Percentiles rank a stretch among this genome's conserved stretches.
phyloP scores from a whole-genome alignment of 495 filamentous ascomycete species.

The Friedmanniomyces simplex region DNA sequence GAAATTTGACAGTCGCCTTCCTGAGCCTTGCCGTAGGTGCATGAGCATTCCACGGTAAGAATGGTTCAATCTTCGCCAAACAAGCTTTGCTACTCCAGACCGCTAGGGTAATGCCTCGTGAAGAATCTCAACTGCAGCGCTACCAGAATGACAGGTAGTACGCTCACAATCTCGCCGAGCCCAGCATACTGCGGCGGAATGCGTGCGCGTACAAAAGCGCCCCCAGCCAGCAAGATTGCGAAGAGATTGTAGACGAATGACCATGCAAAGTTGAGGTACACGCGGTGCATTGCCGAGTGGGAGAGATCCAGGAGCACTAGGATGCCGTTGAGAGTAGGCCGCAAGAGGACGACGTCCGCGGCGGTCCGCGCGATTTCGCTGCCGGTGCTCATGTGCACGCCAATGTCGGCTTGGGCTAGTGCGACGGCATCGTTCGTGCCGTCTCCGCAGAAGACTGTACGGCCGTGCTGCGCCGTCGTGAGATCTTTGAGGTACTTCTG shows the following conservation, averaged over 20 bases:
- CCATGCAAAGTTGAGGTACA: conserved; percentile 67
- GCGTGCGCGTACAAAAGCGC: conserved; percentile 51
- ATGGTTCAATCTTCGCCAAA: no score
- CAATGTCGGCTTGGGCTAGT: conserved; percentile 61
- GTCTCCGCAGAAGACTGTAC: conserved; percentile 64
- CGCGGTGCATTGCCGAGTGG: conserved; percentile 41
- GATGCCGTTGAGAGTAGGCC: conserved; percentile 46
- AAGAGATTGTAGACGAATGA: conserved; percentile 63
- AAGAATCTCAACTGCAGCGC: conserved; percentile 40
- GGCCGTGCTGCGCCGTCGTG: conserved; percentile 17
- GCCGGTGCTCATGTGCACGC: conserved; percentile 53
- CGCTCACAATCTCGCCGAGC: conserved; percentile 66
- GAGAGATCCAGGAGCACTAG: conserved; percentile 50
- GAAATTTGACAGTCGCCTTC: no score
- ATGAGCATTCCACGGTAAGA: no score
- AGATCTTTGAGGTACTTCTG: conserved; percentile 46
- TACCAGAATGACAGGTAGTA: conserved; percentile 59
- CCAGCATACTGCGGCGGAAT: conserved; percentile 69
- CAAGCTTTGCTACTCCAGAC: no score
- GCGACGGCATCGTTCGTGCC: conserved; percentile 75
- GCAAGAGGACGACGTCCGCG: conserved; percentile 60
- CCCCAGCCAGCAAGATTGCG: conserved; percentile 59
- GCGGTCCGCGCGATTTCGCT: conserved; percentile 57
- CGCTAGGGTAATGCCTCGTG: no score
- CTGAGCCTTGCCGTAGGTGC: no score